A percentile compares a stretch with the other conserved stretches of the same genome.
Conservation (phyloP, 306 rosid species). For the Ormosia emarginata region DNA sequence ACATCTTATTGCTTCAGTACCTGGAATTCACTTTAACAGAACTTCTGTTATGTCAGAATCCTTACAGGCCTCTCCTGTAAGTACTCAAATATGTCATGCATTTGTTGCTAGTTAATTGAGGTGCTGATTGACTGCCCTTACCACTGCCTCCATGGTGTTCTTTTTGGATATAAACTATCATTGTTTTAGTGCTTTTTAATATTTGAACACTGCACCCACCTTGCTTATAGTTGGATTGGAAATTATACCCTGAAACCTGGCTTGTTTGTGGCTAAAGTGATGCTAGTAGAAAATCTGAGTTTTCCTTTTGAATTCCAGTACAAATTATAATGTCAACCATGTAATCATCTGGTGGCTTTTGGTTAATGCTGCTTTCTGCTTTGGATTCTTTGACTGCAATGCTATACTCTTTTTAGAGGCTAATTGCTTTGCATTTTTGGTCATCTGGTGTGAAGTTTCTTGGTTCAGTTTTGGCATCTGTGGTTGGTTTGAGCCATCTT, state of each 20-base stretch:
- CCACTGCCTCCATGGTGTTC: neutral
- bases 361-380: constrained; percentile 13
- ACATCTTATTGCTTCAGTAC: constrained; percentile 71
- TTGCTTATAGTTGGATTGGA: constrained; percentile 10
- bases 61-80: constrained; percentile 31
- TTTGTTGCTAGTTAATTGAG: constrained; percentile 3
- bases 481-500: constrained; percentile 77
- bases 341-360: constrained; percentile 1
- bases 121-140: constrained; percentile 5
- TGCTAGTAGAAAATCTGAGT: neutral
- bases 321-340: neutral
- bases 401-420: constrained; percentile 25
- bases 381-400: constrained; percentile 13
- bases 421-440: constrained; percentile 33
- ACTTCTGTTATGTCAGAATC: constrained; percentile 36
- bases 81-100: constrained; percentile 25
- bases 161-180: constrained; percentile 1
- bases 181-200: constrained; percentile 3
- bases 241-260: neutral
- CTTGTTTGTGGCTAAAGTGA: neutral
- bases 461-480: constrained; percentile 69
- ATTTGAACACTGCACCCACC: constrained; percentile 3
- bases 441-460: constrained; percentile 40
- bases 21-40: constrained; percentile 66
- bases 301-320: constrained; percentile 3